A percentile compares a stretch with the other conserved stretches of the same genome.
These are phyloP conservation scores for Plantago coronopus DNA, from an alignment of 305 asterid species.

Conservation along the genomic window DNA sequence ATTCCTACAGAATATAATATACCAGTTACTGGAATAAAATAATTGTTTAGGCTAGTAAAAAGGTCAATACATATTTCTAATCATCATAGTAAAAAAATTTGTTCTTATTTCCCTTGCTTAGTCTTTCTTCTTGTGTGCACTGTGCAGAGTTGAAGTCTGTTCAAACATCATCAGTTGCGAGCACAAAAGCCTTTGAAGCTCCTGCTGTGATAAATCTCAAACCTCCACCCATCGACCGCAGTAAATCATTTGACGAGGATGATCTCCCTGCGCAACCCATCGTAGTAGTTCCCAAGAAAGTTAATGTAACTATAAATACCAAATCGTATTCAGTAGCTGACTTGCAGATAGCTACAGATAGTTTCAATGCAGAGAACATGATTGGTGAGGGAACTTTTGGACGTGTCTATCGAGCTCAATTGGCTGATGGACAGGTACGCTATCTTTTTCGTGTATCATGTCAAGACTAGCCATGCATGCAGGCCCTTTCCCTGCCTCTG, in stretches of 20 bases:
- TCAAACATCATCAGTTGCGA: slow-evolving; percentile 44
- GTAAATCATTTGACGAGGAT: slow-evolving; percentile 74
- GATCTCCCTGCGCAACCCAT: slow-evolving; percentile 56
- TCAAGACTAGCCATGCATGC: background rate
- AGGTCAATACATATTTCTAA: too few species aligned
- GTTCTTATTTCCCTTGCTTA: too few species aligned
- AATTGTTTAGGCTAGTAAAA: too few species aligned
- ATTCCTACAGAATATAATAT: too few species aligned
- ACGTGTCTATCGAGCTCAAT: slow-evolving; percentile 79
- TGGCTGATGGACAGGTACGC: slow-evolving; percentile 76
- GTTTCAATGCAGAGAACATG: slow-evolving; percentile 79
- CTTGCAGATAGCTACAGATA: slow-evolving; percentile 91
- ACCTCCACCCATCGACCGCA: slow-evolving; percentile 73
- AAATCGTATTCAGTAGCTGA: slow-evolving; percentile 76
- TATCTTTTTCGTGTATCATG: background rate
- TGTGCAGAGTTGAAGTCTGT: slow-evolving; percentile 56
- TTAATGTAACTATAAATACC: slow-evolving; percentile 47
- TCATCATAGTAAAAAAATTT: too few species aligned
- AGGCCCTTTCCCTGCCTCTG: too few species aligned
- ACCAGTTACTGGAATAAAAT: too few species aligned
- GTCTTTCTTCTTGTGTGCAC: slow-evolving; percentile 4
- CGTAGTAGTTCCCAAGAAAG: slow-evolving; percentile 51
- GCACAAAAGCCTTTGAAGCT: slow-evolving; percentile 52
- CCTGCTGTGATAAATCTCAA: slow-evolving; percentile 59
- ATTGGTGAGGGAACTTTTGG: slow-evolving; percentile 90